phyloP scores from a whole-genome alignment of 768 basidiomycete species.

The Lentinula boryana region DNA sequence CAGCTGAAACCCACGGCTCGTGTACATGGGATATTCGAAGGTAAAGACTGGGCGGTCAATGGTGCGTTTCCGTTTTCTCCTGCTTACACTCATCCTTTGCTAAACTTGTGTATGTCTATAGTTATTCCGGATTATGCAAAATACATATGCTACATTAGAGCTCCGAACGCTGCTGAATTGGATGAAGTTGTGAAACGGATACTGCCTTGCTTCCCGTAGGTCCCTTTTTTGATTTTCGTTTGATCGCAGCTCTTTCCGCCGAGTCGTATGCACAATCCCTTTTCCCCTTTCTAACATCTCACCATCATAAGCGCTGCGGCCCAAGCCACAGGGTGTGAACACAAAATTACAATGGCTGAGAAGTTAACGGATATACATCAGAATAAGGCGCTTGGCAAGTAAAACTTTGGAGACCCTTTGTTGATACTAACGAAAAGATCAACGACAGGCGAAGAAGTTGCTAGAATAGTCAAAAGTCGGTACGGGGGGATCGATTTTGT shows the following conservation, averaged over 20 bases:
- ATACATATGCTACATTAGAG: slow-evolving; percentile 74
- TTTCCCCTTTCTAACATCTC: not conserved
- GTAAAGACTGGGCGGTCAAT: slow-evolving; percentile 70
- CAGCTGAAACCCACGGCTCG: slow-evolving; percentile 74
- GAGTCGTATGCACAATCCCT: not conserved
- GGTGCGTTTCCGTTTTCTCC: slow-evolving; percentile 32
- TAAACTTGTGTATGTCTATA: slow-evolving; percentile 17
- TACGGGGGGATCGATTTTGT: slow-evolving; percentile 60
- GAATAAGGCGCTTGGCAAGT: slow-evolving; percentile 55
- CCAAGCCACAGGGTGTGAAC: slow-evolving; percentile 57
- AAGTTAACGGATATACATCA: slow-evolving; percentile 56
- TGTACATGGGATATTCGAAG: slow-evolving; percentile 75
- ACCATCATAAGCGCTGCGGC: slow-evolving; percentile 49
- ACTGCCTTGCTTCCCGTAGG: slow-evolving; percentile 67
- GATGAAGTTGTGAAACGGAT: slow-evolving; percentile 54
- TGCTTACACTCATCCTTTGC: not conserved
- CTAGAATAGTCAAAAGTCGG: slow-evolving; percentile 50
- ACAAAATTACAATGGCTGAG: slow-evolving; percentile 31
- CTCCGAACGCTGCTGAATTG: slow-evolving; percentile 59
- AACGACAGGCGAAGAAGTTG: slow-evolving; percentile 55
- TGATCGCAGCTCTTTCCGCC: not conserved
- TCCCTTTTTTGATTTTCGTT: not conserved
- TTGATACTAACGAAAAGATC: not conserved
- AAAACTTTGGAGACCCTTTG: not conserved
- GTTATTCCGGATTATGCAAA: slow-evolving; percentile 82